Evolutionary conservation across 768 basidiomycete species (phyloP).

Genomic region (Saitozyma podzolica): DNA sequence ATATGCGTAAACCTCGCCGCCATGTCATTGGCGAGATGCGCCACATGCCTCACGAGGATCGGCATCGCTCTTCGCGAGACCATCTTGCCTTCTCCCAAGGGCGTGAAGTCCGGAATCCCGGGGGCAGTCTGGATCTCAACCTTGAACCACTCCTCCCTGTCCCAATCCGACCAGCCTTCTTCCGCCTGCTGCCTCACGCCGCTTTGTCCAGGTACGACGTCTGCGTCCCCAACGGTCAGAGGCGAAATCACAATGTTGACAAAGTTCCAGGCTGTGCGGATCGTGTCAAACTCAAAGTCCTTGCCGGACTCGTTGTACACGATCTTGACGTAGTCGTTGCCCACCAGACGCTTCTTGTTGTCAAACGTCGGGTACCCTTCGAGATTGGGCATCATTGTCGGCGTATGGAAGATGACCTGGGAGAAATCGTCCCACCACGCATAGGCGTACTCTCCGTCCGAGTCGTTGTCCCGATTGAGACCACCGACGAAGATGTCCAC

Average conservation of each 20-base stretch:
- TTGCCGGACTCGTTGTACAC: constrained; percentile 96
- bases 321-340: constrained; percentile 94
- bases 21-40: constrained; percentile 85
- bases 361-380: constrained; percentile 58
- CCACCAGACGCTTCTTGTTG: constrained; percentile 92
- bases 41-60: constrained; percentile 81
- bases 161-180: constrained; percentile 47
- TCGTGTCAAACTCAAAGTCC: constrained; percentile 82
- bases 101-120: constrained; percentile 92
- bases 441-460: constrained; percentile 95
- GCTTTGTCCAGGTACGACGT: constrained; percentile 54
- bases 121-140: constrained; percentile 82
- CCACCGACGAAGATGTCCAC: constrained; percentile 91
- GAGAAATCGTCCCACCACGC: constrained; percentile 99
- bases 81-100: constrained; percentile 89
- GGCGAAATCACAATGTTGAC: constrained; percentile 97
- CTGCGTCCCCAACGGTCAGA: constrained; percentile 55
- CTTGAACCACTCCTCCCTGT: constrained; percentile 95
- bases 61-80: constrained; percentile 86
- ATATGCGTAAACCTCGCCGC: constrained; percentile 78
- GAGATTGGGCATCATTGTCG: constrained; percentile 90
- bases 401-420: constrained; percentile 90
- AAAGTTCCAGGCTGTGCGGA: constrained; percentile 91
- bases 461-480: constrained; percentile 69
- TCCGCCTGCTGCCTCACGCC: constrained; percentile 5